These are phyloP conservation scores for Diaporthe helianthi DNA, from an alignment of 2,329 filamentous ascomycete genomes.

Conservation along the genomic window DNA sequence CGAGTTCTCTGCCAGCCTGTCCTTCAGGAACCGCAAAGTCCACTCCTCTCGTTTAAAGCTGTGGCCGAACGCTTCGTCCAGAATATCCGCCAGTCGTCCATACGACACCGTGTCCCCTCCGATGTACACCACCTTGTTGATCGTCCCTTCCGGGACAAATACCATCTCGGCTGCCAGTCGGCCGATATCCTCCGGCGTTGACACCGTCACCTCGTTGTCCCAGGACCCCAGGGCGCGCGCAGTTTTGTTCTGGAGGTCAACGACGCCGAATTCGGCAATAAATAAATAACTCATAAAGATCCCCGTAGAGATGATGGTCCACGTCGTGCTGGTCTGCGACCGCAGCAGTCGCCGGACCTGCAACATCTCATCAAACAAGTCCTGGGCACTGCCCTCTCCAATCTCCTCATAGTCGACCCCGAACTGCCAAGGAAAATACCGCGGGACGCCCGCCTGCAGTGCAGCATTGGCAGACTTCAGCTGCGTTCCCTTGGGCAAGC, in stretches of 20 bases:
- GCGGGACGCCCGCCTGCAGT: conserved; percentile 54
- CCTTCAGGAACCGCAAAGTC: conserved; percentile 51
- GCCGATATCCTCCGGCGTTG: conserved; percentile 70
- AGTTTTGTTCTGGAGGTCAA: conserved; percentile 52
- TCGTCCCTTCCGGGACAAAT: conserved; percentile 46
- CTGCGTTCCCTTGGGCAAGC: conserved; percentile 61
- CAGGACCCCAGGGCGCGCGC: conserved; percentile 66
- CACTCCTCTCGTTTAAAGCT: conserved; percentile 58
- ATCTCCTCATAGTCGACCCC: conserved; percentile 75
- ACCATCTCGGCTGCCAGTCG: conserved; percentile 63
- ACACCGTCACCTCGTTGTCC: conserved; percentile 69
- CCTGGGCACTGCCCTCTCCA: conserved; percentile 64
- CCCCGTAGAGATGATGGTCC: conserved; percentile 73
- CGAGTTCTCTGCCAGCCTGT: conserved; percentile 54
- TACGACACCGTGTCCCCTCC: conserved; percentile 71
- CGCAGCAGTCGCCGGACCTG: conserved; percentile 62
- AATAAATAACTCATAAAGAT: conserved; percentile 77
- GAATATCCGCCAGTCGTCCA: conserved; percentile 56
- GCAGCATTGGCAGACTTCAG: conserved; percentile 63
- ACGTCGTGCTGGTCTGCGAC: conserved; percentile 55
- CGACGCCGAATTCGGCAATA: conserved; percentile 66
- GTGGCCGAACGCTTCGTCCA: conserved; percentile 53
- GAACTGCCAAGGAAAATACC: conserved; percentile 77
- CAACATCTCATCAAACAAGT: conserved; percentile 73
- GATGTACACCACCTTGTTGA: conserved; percentile 59